Evolutionary conservation across 2,329 filamentous ascomycete species (phyloP).

Genomic region (Pestalotiopsis sp.): DNA sequence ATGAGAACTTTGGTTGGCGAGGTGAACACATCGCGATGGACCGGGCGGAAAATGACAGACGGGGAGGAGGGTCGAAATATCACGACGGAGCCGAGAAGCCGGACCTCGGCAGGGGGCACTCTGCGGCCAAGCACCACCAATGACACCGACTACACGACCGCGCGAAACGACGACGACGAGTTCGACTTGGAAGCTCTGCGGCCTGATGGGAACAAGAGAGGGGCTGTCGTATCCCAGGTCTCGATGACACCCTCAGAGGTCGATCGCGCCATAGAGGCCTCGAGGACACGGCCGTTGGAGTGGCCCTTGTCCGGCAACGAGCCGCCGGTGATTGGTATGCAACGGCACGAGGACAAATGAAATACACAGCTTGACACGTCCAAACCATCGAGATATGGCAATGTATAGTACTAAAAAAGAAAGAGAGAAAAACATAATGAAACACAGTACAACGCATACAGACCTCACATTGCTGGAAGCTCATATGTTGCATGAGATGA

Average conservation of each 20-base stretch:
- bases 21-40: not conserved
- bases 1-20: slow-evolving; percentile 6
- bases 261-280: slow-evolving; percentile 6
- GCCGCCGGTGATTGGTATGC: not conserved
- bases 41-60: not conserved
- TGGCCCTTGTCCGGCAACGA: slow-evolving; percentile 6
- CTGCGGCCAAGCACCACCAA: not conserved
- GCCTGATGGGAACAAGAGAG: not conserved
- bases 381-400: not conserved
- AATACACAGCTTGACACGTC: not conserved
- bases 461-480: too few species aligned
- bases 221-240: not conserved
- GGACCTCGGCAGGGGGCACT: not conserved
- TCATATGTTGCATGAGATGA: too few species aligned
- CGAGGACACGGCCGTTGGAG: not conserved
- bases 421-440: too few species aligned
- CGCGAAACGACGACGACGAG: not conserved
- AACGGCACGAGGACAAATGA: not conserved
- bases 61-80: slow-evolving; percentile 4
- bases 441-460: too few species aligned
- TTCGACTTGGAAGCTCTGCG: not conserved
- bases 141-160: not conserved
- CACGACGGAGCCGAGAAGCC: not conserved
- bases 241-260: slow-evolving; percentile 8
- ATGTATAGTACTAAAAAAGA: not conserved